A percentile compares a stretch with the other conserved stretches of the same genome.
Conservation (phyloP, 129 eudicot species). For the Erigeron canadensis region DNA sequence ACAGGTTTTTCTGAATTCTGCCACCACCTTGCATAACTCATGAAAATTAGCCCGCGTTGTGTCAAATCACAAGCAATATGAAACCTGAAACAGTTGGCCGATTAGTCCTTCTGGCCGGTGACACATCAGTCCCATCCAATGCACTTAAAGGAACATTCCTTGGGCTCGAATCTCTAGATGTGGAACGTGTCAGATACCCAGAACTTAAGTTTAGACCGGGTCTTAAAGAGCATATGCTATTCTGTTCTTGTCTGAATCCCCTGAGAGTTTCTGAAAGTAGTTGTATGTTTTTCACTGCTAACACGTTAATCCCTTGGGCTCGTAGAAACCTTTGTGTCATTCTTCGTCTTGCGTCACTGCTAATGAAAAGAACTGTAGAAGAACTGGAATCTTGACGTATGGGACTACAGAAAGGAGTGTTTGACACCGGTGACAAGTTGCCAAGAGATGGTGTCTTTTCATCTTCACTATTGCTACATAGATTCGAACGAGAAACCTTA, state of each 20-base stretch:
- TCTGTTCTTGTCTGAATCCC: conserved; percentile 28
- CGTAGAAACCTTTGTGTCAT: conserved; percentile 38
- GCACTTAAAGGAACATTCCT: conserved; percentile 53
- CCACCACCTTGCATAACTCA: conserved; percentile 50
- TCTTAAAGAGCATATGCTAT: conserved; percentile 20
- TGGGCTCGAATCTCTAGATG: conserved; percentile 26
- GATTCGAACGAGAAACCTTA: conserved; percentile 21
- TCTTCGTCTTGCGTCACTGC: conserved; percentile 41
- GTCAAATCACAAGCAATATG: conserved; percentile 49
- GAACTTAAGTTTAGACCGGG: conserved; percentile 31
- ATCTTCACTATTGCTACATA: conserved; percentile 9
- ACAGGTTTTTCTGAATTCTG: conserved; percentile 56
- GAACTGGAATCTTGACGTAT: conserved; percentile 11
- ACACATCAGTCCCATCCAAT: conserved; percentile 45
- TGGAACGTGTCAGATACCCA: conserved; percentile 12
- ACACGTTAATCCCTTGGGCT: conserved; percentile 48
- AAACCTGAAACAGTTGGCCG: conserved; percentile 17
- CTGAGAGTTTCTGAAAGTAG: conserved; percentile 44
- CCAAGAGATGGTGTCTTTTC: not conserved
- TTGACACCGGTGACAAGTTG: conserved; percentile 22
- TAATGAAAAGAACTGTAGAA: conserved; percentile 33
- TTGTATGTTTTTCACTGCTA: conserved; percentile 28
- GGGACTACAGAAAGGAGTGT: conserved; percentile 23
- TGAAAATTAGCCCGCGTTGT: conserved; percentile 45
- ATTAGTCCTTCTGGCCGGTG: conserved; percentile 1